Conservation (phyloP, 192 early-diverging fungal genomes). For the Backusella psychrophila region DNA sequence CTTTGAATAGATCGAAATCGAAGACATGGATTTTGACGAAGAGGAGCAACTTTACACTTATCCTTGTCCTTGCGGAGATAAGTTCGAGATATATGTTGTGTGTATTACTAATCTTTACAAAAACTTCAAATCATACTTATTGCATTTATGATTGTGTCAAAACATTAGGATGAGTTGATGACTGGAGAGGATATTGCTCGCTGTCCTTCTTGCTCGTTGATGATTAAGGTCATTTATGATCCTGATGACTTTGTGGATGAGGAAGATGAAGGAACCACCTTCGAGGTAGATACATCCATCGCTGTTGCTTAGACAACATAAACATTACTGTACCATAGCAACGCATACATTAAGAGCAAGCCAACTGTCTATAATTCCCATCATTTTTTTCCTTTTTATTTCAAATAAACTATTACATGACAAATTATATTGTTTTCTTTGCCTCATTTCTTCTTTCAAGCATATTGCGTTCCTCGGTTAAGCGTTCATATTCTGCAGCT, state of each 20-base stretch:
- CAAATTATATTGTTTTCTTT: not conserved
- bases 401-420: not conserved
- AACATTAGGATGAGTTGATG: slow-evolving; percentile 60
- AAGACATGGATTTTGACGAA: slow-evolving; percentile 93
- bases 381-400: not conserved
- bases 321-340: not conserved
- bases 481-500: slow-evolving; percentile 22
- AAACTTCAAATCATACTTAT: not conserved
- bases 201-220: slow-evolving; percentile 92
- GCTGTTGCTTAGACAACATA: not conserved
- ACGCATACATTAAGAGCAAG: not conserved
- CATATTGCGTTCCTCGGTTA: slow-evolving; percentile 20
- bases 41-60: slow-evolving; percentile 81
- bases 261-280: slow-evolving; percentile 43
- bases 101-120: not conserved
- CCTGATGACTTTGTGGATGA: slow-evolving; percentile 60
- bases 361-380: not conserved
- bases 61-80: slow-evolving; percentile 97
- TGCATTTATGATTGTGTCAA: not conserved
- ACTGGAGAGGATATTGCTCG: slow-evolving; percentile 85
- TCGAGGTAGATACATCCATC: slow-evolving; percentile 7
- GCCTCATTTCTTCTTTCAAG: slow-evolving; percentile 3
- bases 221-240: slow-evolving; percentile 90
- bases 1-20: slow-evolving; percentile 36
- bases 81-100: slow-evolving; percentile 82